A percentile compares a stretch with the other conserved stretches of the same genome.
Evolutionary conservation across 2,329 filamentous ascomycete species (phyloP).

Genomic region (Fusarium dlaminii): DNA sequence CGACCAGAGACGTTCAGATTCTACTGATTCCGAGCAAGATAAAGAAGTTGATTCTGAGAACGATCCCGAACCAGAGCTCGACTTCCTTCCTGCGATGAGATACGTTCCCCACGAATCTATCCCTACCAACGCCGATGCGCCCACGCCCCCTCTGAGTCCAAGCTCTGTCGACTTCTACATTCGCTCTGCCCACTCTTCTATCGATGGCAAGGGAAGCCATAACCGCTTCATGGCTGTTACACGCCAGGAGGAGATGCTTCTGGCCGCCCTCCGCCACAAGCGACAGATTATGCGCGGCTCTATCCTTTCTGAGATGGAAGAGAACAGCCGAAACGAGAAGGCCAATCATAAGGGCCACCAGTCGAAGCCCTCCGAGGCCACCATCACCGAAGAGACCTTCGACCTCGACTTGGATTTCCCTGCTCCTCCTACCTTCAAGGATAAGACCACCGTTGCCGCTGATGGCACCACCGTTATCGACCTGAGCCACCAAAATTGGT

Average conservation of each 20-base stretch:
- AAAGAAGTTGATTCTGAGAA: constrained; percentile 25
- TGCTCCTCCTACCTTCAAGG: constrained; percentile 44
- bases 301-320: constrained; percentile 55
- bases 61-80: constrained; percentile 23
- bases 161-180: constrained; percentile 61
- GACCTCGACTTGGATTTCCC: constrained; percentile 51
- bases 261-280: constrained; percentile 66
- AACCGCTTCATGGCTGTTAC: constrained; percentile 66
- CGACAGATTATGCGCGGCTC: constrained; percentile 64
- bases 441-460: constrained; percentile 37
- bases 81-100: constrained; percentile 22
- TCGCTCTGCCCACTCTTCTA: constrained; percentile 51
- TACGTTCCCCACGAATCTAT: constrained; percentile 38
- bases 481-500: constrained; percentile 24
- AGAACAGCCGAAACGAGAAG: constrained; percentile 34
- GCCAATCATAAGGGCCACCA: constrained; percentile 33
- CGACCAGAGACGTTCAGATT: constrained; percentile 38
- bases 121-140: constrained; percentile 49
- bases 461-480: constrained; percentile 41
- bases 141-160: constrained; percentile 62
- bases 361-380: constrained; percentile 45
- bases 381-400: constrained; percentile 44
- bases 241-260: constrained; percentile 65
- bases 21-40: constrained; percentile 30
- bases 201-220: constrained; percentile 44